Evolutionary conservation across 169 alveolate genomes (phyloP).

Genomic region (Neospora caninum): DNA sequence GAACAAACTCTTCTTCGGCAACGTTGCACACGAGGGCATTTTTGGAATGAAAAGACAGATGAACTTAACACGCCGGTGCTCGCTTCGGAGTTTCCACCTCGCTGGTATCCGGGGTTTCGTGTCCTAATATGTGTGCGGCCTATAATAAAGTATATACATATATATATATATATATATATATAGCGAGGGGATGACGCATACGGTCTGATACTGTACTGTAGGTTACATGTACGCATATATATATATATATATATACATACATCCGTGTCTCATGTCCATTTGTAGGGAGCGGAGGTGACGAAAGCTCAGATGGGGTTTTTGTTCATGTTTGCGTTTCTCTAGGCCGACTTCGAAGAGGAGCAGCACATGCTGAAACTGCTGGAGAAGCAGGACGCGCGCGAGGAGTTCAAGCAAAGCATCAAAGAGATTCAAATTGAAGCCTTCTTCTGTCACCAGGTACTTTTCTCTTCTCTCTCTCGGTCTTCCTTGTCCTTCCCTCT

Average conservation of each 20-base stretch:
- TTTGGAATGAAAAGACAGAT: too few species aligned
- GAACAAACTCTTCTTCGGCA: too few species aligned
- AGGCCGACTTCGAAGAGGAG: constrained; percentile 35
- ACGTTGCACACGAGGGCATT: too few species aligned
- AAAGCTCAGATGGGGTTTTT: neutral
- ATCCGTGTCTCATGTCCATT: neutral
- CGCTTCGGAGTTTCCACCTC: too few species aligned
- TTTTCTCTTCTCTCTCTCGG: too few species aligned
- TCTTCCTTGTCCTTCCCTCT: neutral
- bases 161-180: neutral
- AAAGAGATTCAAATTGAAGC: constrained; percentile 48
- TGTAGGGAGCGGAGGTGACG: neutral
- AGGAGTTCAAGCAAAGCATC: constrained; percentile 59
- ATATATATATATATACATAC: neutral
- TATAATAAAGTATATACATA: neutral
- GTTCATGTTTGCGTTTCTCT: neutral
- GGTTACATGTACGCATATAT: neutral
- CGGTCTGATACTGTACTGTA: too few species aligned
- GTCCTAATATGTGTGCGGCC: too few species aligned
- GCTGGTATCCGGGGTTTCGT: too few species aligned
- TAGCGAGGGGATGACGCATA: too few species aligned
- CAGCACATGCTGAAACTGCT: constrained; percentile 31
- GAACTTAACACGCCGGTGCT: too few species aligned
- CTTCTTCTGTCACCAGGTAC: constrained; percentile 42
- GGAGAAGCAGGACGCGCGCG: constrained; percentile 45